These are phyloP conservation scores for Silene uniflora DNA, from an alignment of 148 eudicot species.

Conservation along the genomic window DNA sequence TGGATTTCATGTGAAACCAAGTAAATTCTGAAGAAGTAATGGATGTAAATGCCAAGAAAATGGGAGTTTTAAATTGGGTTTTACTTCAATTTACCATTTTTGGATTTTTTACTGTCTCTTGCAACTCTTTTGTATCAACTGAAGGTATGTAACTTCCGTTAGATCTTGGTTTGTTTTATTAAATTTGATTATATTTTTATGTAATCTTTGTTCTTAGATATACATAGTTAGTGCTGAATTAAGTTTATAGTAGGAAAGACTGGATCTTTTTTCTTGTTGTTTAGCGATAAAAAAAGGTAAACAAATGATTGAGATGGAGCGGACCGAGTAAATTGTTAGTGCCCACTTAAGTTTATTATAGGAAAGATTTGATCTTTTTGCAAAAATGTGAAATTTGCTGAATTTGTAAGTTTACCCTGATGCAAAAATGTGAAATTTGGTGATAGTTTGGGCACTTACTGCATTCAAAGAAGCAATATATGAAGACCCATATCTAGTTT, in stretches of 20 bases:
- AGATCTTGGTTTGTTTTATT: constrained; percentile 32
- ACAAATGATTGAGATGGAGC: no score
- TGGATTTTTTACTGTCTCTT: constrained; percentile 36
- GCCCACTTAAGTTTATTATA: not conserved
- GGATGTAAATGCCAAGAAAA: constrained; percentile 20
- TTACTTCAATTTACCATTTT: constrained; percentile 38
- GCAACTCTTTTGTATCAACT: constrained; percentile 45
- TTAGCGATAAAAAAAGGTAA: no score
- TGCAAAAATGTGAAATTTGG: constrained; percentile 14
- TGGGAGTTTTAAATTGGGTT: constrained; percentile 42
- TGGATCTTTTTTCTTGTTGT: not conserved
- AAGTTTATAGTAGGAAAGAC: not conserved
- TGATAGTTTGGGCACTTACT: constrained; percentile 64
- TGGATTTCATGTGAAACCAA: constrained; percentile 11
- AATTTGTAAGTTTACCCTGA: constrained; percentile 2
- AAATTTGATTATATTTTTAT: not conserved
- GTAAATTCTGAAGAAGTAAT: not conserved
- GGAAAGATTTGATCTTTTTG: not conserved
- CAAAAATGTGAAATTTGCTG: not conserved
- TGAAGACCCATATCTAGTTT: constrained; percentile 75
- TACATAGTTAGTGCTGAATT: not conserved
- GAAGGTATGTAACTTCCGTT: constrained; percentile 49
- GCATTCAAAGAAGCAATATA: constrained; percentile 82
- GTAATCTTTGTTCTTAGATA: not conserved
- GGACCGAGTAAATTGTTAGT: not conserved